Conservation (phyloP, 208 protist genomes). For the Leishmania aethiopica region DNA sequence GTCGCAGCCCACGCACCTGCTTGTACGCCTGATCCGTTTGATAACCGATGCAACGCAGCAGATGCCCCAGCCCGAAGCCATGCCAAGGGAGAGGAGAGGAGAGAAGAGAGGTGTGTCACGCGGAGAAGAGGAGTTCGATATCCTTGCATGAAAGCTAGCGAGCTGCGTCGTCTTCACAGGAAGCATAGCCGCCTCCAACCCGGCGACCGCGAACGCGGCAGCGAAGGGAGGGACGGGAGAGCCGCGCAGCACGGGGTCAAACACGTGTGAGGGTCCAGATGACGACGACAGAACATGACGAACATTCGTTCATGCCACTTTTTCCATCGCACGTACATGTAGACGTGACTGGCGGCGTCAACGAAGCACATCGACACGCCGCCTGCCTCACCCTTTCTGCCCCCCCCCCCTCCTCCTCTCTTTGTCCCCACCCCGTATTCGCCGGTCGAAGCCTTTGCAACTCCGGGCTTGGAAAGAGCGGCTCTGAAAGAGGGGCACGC, state of each 20-base stretch:
- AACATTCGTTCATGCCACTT: not conserved
- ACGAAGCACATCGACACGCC: not conserved
- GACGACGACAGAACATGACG: not conserved
- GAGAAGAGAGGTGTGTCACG: not conserved
- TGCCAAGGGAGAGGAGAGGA: conserved; percentile 14
- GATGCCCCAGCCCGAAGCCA: not conserved
- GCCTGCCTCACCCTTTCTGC: not conserved
- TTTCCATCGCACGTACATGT: not conserved
- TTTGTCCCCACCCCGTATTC: not conserved
- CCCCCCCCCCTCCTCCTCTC: not conserved
- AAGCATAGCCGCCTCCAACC: not conserved
- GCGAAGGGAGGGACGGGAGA: not conserved
- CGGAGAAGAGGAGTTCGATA: not conserved
- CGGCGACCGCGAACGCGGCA: not conserved
- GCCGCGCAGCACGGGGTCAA: not conserved
- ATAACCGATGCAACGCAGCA: not conserved
- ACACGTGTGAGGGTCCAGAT: not conserved
- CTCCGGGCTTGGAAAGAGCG: not conserved
- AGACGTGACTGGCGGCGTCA: not conserved
- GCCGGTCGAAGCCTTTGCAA: not conserved
- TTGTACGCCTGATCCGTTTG: not conserved
- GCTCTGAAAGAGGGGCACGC: not conserved
- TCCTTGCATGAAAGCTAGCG: not conserved
- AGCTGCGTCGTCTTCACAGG: not conserved
- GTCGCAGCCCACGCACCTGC: not conserved